Base-by-base conservation (phyloP, 106 monocot genomes). In the Dioscorea dumetorum region DNA sequence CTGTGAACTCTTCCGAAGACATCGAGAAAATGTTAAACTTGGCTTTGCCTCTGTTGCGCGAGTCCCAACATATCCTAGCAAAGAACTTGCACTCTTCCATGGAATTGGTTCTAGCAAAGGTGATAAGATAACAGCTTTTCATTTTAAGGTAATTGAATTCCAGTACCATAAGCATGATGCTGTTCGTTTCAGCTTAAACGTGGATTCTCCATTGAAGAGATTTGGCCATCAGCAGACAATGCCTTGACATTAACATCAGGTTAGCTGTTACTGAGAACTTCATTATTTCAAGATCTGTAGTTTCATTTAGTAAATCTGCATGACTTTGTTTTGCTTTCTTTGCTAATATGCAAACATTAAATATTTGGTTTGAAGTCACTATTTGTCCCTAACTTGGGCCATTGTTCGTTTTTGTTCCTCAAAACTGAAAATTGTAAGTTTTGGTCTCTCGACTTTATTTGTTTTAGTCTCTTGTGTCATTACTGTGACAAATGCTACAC, bases 181-280 rank as follows among this genome's bases (percentile, higher is more conserved):
- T 76, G 34, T 78, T 84, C 78, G 28, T 80, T 76, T 63, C 81
- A 93, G 85, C 83, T 93, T 66, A 74, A 73, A 63, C 56, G 61
- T 75, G 83, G 83, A 28, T 33, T 81, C 67, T 21, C 58, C 67
- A 69, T 79, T 54, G 57, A 48, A 73, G 81, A 87, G 49, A 76
- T 87, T 21, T 87, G 91, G 91, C 77, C 74, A 24, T 50, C 69
- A 69, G 77, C 74, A 50, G 67, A 77, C 56, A 49, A 24, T 22
- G 63, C 18, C 22, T 64, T 57, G 59, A 22, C 64, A 61, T 12
- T 34, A 50, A 61, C 59, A 50, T 28, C 62, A 82, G 87, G 91
- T 84, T 34, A 82, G 68, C 61, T 63, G 58, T 67, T 20, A 70
- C 22, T 16, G 22, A 2, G 58, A 2, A 54, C 32, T 49, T 21